Percentiles rank a stretch among this genome's conserved stretches.
Evolutionary conservation across 1,139 yeast species (phyloP).

Genomic region (Maudiozyma humilis): DNA sequence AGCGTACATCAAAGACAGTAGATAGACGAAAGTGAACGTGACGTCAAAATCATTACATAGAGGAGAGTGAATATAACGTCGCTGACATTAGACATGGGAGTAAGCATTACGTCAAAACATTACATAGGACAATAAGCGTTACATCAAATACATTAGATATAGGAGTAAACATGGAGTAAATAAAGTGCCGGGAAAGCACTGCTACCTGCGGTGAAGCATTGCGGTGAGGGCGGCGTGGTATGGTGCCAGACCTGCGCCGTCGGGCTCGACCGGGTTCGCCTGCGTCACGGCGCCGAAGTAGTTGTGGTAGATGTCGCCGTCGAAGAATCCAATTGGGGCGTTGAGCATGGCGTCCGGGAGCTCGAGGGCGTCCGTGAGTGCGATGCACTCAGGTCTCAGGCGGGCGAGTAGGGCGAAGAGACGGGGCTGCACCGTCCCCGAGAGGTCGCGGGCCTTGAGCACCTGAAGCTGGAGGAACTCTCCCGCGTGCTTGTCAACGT

Average conservation of each 20-base stretch:
- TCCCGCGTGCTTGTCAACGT: conserved; percentile 70
- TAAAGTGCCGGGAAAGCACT: not conserved
- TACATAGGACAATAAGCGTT: not conserved
- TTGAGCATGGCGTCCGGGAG: conserved; percentile 77
- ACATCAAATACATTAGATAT: not conserved
- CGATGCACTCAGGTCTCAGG: conserved; percentile 65
- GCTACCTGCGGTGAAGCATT: conserved; percentile 43
- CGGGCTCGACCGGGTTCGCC: conserved; percentile 38
- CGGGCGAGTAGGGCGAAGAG: conserved; percentile 40
- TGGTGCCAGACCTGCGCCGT: conserved; percentile 51
- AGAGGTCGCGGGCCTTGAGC: conserved; percentile 41
- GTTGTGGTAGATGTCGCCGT: conserved; percentile 81
- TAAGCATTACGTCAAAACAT: too few species aligned
- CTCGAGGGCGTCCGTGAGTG: conserved; percentile 84
- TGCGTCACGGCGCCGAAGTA: conserved; percentile 47
- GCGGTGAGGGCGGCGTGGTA: conserved; percentile 45
- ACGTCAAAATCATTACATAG: too few species aligned
- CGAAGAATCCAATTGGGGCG: conserved; percentile 74
- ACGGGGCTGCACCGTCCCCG: conserved; percentile 38
- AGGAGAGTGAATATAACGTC: too few species aligned
- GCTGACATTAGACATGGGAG: too few species aligned
- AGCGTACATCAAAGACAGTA: too few species aligned
- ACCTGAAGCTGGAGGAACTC: conserved; percentile 63
- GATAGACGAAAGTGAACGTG: too few species aligned
- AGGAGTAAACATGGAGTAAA: not conserved